Percentiles rank a stretch among this genome's conserved stretches.
Conservation (phyloP, 2,329 filamentous ascomycete genomes). For the Atkinsonella texensis region DNA sequence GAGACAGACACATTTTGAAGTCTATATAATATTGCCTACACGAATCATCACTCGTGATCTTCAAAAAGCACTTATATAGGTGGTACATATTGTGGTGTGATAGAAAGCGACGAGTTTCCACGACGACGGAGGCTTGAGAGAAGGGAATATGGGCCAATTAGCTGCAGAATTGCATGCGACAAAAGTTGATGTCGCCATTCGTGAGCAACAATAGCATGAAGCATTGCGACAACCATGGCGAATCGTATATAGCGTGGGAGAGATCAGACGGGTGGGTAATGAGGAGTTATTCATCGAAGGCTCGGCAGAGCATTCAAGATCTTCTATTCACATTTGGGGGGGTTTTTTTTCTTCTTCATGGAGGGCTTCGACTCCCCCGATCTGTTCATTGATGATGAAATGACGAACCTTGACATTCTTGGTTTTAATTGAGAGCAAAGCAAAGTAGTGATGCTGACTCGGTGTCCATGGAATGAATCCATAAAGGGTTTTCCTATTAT, state of each 20-base stretch:
- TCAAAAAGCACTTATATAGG: not conserved
- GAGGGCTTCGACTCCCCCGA: not conserved
- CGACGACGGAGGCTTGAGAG: not conserved
- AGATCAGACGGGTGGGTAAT: too few species aligned
- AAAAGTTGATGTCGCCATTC: not conserved
- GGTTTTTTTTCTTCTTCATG: not conserved
- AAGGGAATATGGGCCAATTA: not conserved
- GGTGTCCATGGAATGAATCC: not conserved
- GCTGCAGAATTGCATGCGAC: not conserved
- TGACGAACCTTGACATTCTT: not conserved
- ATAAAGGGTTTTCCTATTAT: too few species aligned
- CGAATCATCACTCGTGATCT: not conserved
- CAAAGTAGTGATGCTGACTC: not conserved
- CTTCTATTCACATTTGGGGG: not conserved
- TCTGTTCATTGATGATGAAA: too few species aligned
- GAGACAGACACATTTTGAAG: slow-evolving; percentile 26
- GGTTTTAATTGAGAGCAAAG: not conserved
- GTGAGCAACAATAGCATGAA: not conserved
- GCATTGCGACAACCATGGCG: not conserved
- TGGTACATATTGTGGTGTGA: not conserved
- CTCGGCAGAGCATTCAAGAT: not conserved
- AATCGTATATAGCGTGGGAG: too few species aligned
- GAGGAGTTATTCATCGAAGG: too few species aligned
- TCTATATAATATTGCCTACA: not conserved
- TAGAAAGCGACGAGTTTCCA: not conserved